A percentile compares a stretch with the other conserved stretches of the same genome.
These are phyloP conservation scores for Dunaliella primolecta DNA, from an alignment of 139 green algal genomes.

Conservation along the genomic window DNA sequence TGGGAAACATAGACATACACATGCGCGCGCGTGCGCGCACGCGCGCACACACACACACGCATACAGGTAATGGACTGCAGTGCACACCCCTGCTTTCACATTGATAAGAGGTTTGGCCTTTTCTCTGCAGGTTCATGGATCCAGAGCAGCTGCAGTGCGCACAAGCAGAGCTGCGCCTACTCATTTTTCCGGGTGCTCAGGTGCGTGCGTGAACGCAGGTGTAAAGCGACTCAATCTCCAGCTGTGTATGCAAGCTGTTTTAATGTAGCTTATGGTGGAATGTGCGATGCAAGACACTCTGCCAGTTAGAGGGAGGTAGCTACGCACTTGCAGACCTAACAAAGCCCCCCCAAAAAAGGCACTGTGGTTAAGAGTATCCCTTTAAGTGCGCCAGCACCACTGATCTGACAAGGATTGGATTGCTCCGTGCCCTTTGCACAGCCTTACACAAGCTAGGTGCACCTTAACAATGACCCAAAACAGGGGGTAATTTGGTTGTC, in stretches of 20 bases:
- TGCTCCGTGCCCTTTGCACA: neutral
- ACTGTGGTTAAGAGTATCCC: neutral
- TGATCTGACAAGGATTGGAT: neutral
- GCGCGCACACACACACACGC: neutral
- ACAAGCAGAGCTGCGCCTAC: constrained; percentile 66
- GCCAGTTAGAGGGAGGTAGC: neutral
- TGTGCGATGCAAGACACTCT: neutral
- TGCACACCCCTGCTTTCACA: too few species aligned
- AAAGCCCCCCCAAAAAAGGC: neutral
- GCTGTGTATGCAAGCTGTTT: neutral
- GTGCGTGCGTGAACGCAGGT: constrained; percentile 11
- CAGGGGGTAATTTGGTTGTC: too few species aligned
- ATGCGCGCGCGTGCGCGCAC: too few species aligned
- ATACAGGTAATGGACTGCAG: too few species aligned
- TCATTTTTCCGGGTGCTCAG: constrained; percentile 75
- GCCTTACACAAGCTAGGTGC: neutral
- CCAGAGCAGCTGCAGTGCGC: constrained; percentile 44
- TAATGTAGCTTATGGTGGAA: neutral
- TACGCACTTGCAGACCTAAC: neutral
- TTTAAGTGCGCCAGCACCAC: neutral
- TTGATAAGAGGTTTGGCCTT: too few species aligned
- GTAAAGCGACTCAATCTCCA: neutral
- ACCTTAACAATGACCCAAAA: neutral
- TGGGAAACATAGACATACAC: too few species aligned
- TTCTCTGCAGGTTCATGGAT: constrained; percentile 36